Base-by-base conservation (phyloP, 2,329 filamentous ascomycete genomes). In the Cladophialophora exuberans region DNA sequence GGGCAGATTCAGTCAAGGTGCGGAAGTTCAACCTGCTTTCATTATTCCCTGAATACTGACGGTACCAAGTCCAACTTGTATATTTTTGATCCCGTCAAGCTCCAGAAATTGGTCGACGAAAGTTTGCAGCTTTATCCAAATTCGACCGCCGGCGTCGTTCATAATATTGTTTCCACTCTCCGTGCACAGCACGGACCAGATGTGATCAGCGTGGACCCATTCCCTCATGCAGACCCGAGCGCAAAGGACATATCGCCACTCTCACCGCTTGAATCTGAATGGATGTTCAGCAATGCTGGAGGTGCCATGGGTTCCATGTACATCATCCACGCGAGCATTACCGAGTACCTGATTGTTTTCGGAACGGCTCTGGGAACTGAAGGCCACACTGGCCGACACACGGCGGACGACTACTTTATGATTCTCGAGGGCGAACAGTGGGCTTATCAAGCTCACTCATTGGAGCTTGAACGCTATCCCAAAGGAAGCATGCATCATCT, bases 351-450 rank as follows among this genome's bases (percentile, higher is more conserved):
- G 64, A 94, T 95, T 71, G 85, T 95, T 74, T 95, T 94, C 71
- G 90, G 89, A 70, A 89, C 88, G 1, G 81, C 89, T 7, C 75
- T 92, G 64, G 90, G 90, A 65, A 96, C 91, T 10, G 90, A 95
- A 74, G 91, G 91, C 59, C 90, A 96, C 79, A 84, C 84, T 1
- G 91, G 91, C 61, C 88, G 90, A 46, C 91, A 96, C 80, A 93
- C 90, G 10, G 90, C 90, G 13, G 89, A 96, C 74, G 91, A 96
- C 79, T 96, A 94, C 80, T 96, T 96, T 80, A 84, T 92, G 79
- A 96, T 96, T 78, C 80, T 96, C 26, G 78, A 79, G 11, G 91
- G 91, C 65, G 84, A 85, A 65, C 86, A 96, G 74, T 79, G 83
- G 65, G 88, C 90, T 62, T 92, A 90, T 77, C 79, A 83, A 3